Conservation (phyloP, 352 stramenopile species). For the Paralagenidium karlingii region DNA sequence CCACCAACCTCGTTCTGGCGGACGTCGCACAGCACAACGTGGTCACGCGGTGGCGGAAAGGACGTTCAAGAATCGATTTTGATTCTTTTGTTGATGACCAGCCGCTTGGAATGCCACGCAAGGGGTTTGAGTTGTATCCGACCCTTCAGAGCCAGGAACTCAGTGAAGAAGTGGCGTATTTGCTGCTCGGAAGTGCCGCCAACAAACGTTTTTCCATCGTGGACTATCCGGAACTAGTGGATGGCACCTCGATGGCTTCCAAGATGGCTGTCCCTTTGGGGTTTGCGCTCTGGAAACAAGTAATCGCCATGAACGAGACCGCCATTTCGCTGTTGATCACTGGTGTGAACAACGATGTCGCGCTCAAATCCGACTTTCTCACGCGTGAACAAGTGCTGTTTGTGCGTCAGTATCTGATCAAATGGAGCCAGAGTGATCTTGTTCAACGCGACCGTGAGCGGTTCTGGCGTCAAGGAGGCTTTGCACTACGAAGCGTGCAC, state of each 20-base stretch:
- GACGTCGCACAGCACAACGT: slow-evolving; percentile 29
- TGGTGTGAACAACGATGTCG: slow-evolving; percentile 56
- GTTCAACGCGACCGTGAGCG: slow-evolving; percentile 38
- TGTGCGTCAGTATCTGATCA: slow-evolving; percentile 42
- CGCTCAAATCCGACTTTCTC: slow-evolving; percentile 23
- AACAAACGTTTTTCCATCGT: slow-evolving; percentile 61
- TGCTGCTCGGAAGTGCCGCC: slow-evolving; percentile 32
- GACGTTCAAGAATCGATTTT: slow-evolving; percentile 22
- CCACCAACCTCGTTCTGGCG: slow-evolving; percentile 14
- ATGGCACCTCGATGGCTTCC: slow-evolving; percentile 11
- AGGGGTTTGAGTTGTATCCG: slow-evolving; percentile 50
- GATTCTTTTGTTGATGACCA: slow-evolving; percentile 52
- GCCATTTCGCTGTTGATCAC: slow-evolving; percentile 38
- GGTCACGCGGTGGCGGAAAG: slow-evolving; percentile 33
- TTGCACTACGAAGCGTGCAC: slow-evolving; percentile 19
- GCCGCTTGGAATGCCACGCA: slow-evolving; percentile 23
- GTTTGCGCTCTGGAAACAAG: slow-evolving; percentile 68
- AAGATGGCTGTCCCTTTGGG: slow-evolving; percentile 19
- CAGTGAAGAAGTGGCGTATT: slow-evolving; percentile 36
- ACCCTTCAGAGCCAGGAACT: slow-evolving; percentile 29
- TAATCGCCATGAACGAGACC: slow-evolving; percentile 44
- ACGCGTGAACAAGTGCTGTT: slow-evolving; percentile 39
- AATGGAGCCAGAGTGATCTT: slow-evolving; percentile 27
- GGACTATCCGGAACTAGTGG: no score
- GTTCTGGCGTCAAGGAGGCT: slow-evolving; percentile 47